phyloP scores from a whole-genome alignment of 2,329 filamentous ascomycete genomes.

The Fusarium decemcellulare region DNA sequence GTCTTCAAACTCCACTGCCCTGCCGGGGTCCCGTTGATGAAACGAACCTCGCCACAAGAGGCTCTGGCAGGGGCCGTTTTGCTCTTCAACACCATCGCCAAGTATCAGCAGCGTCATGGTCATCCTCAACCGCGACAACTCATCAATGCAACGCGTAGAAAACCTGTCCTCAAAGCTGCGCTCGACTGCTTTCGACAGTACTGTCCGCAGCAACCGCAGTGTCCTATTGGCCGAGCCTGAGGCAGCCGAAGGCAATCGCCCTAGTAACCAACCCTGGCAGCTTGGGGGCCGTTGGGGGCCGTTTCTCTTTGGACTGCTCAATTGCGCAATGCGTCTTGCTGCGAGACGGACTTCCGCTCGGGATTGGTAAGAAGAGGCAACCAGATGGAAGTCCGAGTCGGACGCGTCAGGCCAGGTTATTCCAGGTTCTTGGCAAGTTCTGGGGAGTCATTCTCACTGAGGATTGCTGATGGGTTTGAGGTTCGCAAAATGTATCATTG shows the following conservation, averaged over 20 bases:
- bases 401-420: slow-evolving; percentile 1
- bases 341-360: neutral
- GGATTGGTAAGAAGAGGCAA: neutral
- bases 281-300: slow-evolving; percentile 41
- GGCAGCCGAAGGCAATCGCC: slow-evolving; percentile 34
- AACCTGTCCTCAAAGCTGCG: neutral
- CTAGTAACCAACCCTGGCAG: slow-evolving; percentile 9
- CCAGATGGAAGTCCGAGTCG: neutral
- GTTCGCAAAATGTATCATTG: neutral
- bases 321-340: neutral
- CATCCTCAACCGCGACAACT: neutral
- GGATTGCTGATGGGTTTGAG: neutral
- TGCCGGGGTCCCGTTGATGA: neutral
- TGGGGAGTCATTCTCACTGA: neutral
- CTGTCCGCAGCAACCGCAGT: neutral
- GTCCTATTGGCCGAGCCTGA: slow-evolving; percentile 20
- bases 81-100: slow-evolving; percentile 16
- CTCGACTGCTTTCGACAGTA: neutral
- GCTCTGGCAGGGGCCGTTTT: slow-evolving; percentile 4
- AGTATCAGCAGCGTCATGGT: neutral
- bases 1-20: no score
- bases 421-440: neutral
- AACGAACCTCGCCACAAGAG: slow-evolving; percentile 10
- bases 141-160: neutral
- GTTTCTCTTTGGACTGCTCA: neutral